Evolutionary conservation across 2,329 filamentous ascomycete genomes (phyloP).

Genomic region (Ceratocystis diversiconidia): DNA sequence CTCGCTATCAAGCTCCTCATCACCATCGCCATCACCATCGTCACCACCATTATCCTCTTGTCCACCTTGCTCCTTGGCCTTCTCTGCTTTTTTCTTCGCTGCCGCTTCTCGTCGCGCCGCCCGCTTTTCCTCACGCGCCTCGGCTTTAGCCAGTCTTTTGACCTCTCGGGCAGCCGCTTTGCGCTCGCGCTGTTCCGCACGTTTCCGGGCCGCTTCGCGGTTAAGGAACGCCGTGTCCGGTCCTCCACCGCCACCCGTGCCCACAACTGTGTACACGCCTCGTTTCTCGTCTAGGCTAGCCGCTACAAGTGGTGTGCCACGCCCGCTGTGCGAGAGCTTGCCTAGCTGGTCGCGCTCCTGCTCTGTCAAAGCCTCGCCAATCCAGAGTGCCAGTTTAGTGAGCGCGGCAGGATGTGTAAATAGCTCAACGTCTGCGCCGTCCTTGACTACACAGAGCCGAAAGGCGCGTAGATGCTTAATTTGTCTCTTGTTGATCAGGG

Average conservation of each 20-base stretch:
- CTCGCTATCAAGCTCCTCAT: conserved; percentile 36
- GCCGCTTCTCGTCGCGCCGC: conserved; percentile 36
- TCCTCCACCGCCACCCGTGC: conserved; percentile 74
- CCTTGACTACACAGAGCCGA: conserved; percentile 89
- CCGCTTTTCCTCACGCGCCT: conserved; percentile 45
- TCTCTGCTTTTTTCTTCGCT: neutral
- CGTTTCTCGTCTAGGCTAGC: conserved; percentile 77
- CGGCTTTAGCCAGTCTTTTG: conserved; percentile 40
- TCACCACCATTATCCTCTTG: conserved; percentile 23
- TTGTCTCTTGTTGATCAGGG: conserved; percentile 81
- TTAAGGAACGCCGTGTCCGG: conserved; percentile 57
- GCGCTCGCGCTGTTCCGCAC: conserved; percentile 46
- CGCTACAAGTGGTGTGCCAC: conserved; percentile 75
- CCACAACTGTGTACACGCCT: conserved; percentile 83
- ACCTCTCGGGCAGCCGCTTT: conserved; percentile 51
- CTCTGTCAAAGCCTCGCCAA: conserved; percentile 80
- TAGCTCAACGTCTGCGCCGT: conserved; percentile 77
- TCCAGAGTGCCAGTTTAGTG: conserved; percentile 86
- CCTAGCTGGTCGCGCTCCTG: conserved; percentile 69
- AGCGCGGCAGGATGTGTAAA: conserved; percentile 88
- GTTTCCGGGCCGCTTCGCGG: conserved; percentile 49
- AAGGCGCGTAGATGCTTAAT: conserved; percentile 87
- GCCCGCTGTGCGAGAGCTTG: conserved; percentile 50
- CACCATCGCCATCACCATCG: conserved; percentile 37
- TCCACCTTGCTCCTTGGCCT: neutral